Conservation (phyloP, 495 filamentous ascomycete species). For the Podospora fimiseda region DNA sequence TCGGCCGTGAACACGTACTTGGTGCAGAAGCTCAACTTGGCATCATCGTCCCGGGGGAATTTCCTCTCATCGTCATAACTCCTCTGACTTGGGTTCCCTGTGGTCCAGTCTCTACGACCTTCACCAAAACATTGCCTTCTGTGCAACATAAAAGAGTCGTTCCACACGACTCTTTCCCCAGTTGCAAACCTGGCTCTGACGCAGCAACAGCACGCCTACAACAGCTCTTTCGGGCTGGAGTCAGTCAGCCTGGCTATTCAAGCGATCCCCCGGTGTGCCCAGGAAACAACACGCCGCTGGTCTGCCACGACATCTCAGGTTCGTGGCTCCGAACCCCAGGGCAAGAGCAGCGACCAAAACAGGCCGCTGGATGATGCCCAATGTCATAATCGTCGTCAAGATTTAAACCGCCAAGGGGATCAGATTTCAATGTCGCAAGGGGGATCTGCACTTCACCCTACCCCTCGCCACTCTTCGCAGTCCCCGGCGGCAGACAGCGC, state of each 20-base stretch:
- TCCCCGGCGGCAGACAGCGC: constrained; percentile 22
- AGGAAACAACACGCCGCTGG: constrained; percentile 24
- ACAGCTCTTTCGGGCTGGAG: constrained; percentile 8
- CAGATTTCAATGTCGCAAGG: constrained; percentile 56
- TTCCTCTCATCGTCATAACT: constrained; percentile 1
- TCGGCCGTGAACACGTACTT: constrained; percentile 19
- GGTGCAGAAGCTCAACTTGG: constrained; percentile 6
- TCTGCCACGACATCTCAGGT: constrained; percentile 12
- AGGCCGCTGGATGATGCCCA: constrained; percentile 34
- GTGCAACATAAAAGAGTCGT: constrained; percentile 10
- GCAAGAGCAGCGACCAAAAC: constrained; percentile 19
- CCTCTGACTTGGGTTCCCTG: no score
- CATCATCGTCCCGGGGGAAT: not conserved
- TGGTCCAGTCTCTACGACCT: constrained; percentile 6
- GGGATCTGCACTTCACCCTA: constrained; percentile 42
- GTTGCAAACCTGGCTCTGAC: constrained; percentile 2
- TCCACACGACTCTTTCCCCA: not conserved
- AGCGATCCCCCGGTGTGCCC: constrained; percentile 18
- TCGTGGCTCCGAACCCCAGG: constrained; percentile 14
- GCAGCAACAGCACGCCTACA: constrained; percentile 6
- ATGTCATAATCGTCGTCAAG: constrained; percentile 48
- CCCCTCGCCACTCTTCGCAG: constrained; percentile 33
- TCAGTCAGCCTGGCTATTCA: constrained; percentile 29
- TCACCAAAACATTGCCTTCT: constrained; percentile 5
- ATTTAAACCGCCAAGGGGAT: constrained; percentile 47